Conservation (phyloP, 1,284 basidiomycete species). For the Phylloporus sp. region DNA sequence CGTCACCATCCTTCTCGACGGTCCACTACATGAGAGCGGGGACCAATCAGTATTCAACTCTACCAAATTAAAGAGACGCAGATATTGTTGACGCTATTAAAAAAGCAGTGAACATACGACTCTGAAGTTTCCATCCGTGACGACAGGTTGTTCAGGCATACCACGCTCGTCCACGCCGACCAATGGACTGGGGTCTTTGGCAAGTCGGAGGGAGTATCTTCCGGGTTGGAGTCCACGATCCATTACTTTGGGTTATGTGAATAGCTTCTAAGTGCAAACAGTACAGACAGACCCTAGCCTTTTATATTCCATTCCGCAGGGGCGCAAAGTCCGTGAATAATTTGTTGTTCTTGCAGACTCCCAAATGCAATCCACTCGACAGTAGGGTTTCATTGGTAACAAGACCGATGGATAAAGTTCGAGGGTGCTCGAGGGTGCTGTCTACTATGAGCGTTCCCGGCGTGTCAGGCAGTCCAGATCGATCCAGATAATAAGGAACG, state of each 20-base stretch:
- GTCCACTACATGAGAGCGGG: background rate
- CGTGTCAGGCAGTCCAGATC: background rate
- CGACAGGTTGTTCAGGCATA: background rate
- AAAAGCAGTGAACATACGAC: background rate
- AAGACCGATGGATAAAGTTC: background rate
- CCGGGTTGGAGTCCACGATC: background rate
- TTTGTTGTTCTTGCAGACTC: background rate
- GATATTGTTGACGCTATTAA: no score
- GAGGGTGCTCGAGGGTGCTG: background rate
- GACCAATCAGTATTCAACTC: background rate
- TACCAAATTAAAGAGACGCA: background rate
- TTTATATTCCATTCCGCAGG: background rate
- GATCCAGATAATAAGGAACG: background rate
- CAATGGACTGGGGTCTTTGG: no score
- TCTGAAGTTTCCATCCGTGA: background rate
- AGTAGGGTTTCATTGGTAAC: background rate
- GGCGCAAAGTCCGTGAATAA: background rate
- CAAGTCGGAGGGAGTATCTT: background rate
- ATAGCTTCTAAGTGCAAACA: background rate
- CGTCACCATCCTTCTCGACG: background rate
- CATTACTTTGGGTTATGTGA: background rate
- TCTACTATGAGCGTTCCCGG: background rate
- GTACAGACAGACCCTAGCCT: background rate
- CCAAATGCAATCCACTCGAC: background rate
- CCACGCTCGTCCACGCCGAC: background rate